Evolutionary conservation across 1,284 basidiomycete genomes (phyloP), one percentile per base, ranked within the genome.

Genomic region (Flammula alnicola): DNA sequence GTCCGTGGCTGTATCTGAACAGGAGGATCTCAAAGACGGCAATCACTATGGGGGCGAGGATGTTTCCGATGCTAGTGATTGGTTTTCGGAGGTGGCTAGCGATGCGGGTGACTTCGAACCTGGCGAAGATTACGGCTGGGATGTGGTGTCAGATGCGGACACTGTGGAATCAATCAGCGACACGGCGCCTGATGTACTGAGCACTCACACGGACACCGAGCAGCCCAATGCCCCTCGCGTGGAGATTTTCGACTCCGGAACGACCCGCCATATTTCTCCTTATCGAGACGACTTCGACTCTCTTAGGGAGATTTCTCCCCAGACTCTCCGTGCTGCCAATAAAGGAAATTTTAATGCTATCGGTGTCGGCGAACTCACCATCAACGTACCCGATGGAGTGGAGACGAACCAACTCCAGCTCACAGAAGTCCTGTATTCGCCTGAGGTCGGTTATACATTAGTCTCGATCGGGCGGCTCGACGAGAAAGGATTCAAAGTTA

Each of bases 311-410:
- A 75, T 70, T 3, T 49, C 60, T 1, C 59, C 63, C 0, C 58
- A 63, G 3, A 10, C 52, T 0, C 66, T 78, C 19, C 44, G 44
- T 0, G 66, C 71, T 44, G 69, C 72, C 7, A 73, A 77, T 44
- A 59, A 65, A 22, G 57, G 69, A 9, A 45, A 26, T 0, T 76
- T 78, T 42, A 47, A 45, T 7, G 66, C 68, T 0, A 55, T 59
- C 1, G 67, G 73, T 1, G 62, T 51, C 1, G 69, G 75, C 0
- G 57, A 72, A n/a, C 54, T 77, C 49, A 44, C 63, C 0, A 57
- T 78, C 6, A 56, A 69, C 5, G 44, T 76, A 17, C 71, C 71
- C 2, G 70, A 75, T 56, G 67, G 72, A n/a, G n/a, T n/a, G n/a
- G n/a, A n/a, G n/a, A n/a, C n/a, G n/a, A n/a, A n/a, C n/a, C n/a